These are phyloP conservation scores for Scheffersomyces lignosus DNA, from an alignment of 805 yeast genomes.

Conservation along the genomic window DNA sequence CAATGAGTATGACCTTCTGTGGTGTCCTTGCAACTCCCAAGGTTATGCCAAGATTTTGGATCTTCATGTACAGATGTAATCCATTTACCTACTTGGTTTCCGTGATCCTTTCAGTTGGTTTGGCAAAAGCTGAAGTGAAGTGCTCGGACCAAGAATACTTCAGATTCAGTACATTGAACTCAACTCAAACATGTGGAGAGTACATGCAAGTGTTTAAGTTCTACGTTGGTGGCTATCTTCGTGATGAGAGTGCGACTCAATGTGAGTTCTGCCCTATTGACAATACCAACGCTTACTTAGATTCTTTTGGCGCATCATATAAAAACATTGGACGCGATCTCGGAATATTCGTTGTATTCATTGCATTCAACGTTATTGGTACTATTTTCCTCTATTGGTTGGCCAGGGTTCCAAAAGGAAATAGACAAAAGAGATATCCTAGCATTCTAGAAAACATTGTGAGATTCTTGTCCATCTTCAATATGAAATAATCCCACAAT, in stretches of 20 bases:
- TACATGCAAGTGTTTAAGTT: conserved; percentile 20
- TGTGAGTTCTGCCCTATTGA: conserved; percentile 64
- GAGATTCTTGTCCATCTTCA: background rate
- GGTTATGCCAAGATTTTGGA: conserved; percentile 26
- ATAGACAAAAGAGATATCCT: conserved; percentile 15
- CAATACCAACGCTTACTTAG: conserved; percentile 61
- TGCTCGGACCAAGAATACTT: conserved; percentile 19
- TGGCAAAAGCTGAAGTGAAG: conserved; percentile 16
- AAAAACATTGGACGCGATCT: conserved; percentile 25
- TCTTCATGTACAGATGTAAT: conserved; percentile 29
- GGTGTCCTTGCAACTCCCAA: conserved; percentile 21
- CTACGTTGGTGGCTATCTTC: conserved; percentile 34
- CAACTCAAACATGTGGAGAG: conserved; percentile 21
- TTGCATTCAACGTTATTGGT: conserved; percentile 24
- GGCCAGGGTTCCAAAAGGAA: conserved; percentile 39
- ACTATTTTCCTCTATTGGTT: conserved; percentile 39
- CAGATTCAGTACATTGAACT: conserved; percentile 12
- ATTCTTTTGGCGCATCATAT: conserved; percentile 40
- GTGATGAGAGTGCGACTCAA: conserved; percentile 43
- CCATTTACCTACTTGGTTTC: conserved; percentile 25
- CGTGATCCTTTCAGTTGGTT: conserved; percentile 11
- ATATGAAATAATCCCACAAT: conserved; percentile 1
- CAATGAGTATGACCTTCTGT: conserved; percentile 28
- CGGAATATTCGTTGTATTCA: conserved; percentile 28
- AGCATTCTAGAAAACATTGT: background rate